Evolutionary conservation across 345 rosid genomes (phyloP).

Genomic region (Cardamine occulta): DNA sequence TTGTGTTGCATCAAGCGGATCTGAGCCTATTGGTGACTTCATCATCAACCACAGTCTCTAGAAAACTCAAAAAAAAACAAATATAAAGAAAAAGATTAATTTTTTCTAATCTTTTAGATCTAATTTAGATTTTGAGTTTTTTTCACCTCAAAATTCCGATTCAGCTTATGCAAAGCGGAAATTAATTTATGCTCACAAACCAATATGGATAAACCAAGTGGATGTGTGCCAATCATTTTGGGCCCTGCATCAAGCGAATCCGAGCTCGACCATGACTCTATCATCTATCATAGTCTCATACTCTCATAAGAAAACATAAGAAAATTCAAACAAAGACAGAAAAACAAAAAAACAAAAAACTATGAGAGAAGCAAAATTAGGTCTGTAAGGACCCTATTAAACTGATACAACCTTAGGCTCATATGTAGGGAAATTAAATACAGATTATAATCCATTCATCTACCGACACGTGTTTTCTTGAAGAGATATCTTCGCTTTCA

Average conservation of each 20-base stretch:
- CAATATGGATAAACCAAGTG: conserved; percentile 21
- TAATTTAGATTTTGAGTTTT: neutral
- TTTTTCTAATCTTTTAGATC: neutral
- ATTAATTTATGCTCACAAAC: conserved; percentile 48
- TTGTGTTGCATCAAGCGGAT: no score
- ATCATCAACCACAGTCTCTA: no score
- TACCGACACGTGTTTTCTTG: neutral
- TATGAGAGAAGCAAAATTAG: neutral
- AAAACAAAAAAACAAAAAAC: neutral
- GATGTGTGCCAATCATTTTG: conserved; percentile 59
- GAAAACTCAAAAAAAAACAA: no score
- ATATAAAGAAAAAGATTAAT: no score
- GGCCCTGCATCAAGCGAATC: conserved; percentile 99
- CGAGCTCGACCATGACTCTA: conserved; percentile 71
- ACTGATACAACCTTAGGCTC: conserved; percentile 30
- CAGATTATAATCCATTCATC: conserved; percentile 4
- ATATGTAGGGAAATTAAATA: conserved; percentile 31
- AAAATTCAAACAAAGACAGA: neutral
- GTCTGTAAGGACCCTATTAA: conserved; percentile 14
- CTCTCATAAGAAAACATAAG: no score
- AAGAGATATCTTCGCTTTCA: neutral
- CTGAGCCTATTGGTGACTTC: no score
- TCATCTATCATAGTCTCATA: neutral
- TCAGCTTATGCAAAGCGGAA: conserved; percentile 99
- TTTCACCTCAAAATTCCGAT: conserved; percentile 77